Base-by-base conservation (phyloP, 1,284 basidiomycete species). In the Tetrapyrgos nigripes region DNA sequence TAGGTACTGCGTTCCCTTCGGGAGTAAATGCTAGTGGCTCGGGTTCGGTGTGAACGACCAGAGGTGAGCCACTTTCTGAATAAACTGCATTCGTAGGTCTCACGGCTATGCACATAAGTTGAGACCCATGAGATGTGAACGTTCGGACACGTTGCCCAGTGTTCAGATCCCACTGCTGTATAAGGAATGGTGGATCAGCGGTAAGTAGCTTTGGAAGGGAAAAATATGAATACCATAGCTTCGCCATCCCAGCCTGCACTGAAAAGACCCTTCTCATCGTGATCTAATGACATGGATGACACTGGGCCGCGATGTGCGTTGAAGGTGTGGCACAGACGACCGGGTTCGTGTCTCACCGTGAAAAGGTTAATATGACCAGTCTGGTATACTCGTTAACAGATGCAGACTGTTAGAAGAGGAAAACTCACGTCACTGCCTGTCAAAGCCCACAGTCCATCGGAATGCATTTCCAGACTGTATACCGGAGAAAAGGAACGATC, bases 101-200 rank as follows among this genome's bases (percentile, higher is more conserved):
- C 28, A 97, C 83, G 19, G 90, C 86, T 44, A 98, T 77, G 13
- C 89, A 86, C 3, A 94, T 89, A 11, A 99, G 84, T 71, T 98
- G 96, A 2, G 94, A 88, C 26, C 91, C 89, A 69, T 97, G 94
- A 0, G 91, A 86, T 0, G 85, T 87, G 68, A 93, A 98, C 40
- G 83, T 86, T 46, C 96, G 86, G 4, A 91, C 83, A 31, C 82
- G 79, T 64, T 93, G 85, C 1, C 97, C 97, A 0, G 92, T 97
- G 69, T 99, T 93, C 50, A 99, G 82, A 76, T 99, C 97, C 97
- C 97, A 99, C 86, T 97, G 93, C 94, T 98, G 70, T 51, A 61
- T 11, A 26, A 35, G 51, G 33, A 59, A n/a, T 31, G 27, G 61
- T 26, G 56, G 53, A 49, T 50, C 59, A 19, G 19, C 24, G 23